A percentile compares a stretch with the other conserved stretches of the same genome.
These are phyloP conservation scores for Xylogone sp. DNA, from an alignment of 2,329 filamentous ascomycete genomes.

Conservation along the genomic window DNA sequence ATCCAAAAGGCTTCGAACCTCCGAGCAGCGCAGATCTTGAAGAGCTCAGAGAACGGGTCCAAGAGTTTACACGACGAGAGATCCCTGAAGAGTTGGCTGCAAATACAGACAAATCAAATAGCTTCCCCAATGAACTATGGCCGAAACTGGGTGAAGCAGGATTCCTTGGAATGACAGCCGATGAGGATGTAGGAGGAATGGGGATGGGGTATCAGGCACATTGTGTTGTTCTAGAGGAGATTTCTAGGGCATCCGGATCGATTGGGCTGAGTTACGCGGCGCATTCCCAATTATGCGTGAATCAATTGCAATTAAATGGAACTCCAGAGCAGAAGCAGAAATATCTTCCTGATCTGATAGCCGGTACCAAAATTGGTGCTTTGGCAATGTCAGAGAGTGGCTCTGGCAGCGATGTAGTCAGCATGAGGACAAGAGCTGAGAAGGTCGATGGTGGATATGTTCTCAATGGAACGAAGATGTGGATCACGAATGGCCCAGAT, in stretches of 20 bases:
- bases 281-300: constrained; percentile 93
- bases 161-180: constrained; percentile 87
- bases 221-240: constrained; percentile 91
- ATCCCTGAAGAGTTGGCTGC: constrained; percentile 81
- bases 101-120: constrained; percentile 79
- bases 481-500: constrained; percentile 97
- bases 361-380: constrained; percentile 77
- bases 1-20: constrained; percentile 59
- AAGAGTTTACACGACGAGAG: constrained; percentile 83
- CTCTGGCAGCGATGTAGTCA: constrained; percentile 88
- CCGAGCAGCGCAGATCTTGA: constrained; percentile 46
- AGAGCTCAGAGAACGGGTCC: constrained; percentile 49
- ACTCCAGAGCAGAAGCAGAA: constrained; percentile 72
- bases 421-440: constrained; percentile 85
- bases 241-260: constrained; percentile 78
- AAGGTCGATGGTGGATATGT: constrained; percentile 80
- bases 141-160: constrained; percentile 86
- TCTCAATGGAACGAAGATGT: constrained; percentile 90
- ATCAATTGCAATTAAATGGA: constrained; percentile 91
- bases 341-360: constrained; percentile 77
- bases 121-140: constrained; percentile 91
- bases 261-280: constrained; percentile 92
- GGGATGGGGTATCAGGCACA: constrained; percentile 92
- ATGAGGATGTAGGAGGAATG: constrained; percentile 86
- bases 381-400: constrained; percentile 94